Evolutionary conservation across 805 yeast genomes (phyloP).

Genomic region (Ogataea neopini): DNA sequence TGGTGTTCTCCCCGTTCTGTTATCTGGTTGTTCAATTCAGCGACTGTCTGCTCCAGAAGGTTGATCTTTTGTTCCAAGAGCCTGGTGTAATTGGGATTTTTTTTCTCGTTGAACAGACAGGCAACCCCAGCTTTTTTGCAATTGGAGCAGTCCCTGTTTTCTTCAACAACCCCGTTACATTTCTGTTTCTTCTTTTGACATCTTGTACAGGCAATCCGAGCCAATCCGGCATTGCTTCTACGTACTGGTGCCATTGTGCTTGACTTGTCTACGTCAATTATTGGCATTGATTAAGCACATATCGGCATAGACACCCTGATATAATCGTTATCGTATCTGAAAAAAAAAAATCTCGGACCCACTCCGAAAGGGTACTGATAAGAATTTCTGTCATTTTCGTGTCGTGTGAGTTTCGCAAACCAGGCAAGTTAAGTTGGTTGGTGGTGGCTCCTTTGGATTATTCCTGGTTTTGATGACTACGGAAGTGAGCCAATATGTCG

Average conservation of each 20-base stretch:
- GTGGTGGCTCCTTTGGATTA: not conserved
- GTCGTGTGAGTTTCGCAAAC: not conserved
- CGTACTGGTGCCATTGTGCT: not conserved
- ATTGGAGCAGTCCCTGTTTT: conserved; percentile 6
- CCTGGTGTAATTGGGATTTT: conserved; percentile 12
- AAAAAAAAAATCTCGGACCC: not conserved
- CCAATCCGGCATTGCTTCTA: not conserved
- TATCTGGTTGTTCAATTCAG: not conserved
- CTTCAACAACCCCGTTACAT: conserved; percentile 11
- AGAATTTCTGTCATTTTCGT: conserved; percentile 1
- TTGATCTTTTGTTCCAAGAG: conserved; percentile 9
- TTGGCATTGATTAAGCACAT: not conserved
- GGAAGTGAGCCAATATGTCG: no score
- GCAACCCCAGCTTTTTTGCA: conserved; percentile 11
- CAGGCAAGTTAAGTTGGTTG: no score
- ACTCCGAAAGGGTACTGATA: conserved; percentile 3
- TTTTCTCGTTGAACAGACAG: conserved; percentile 10
- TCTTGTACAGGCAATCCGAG: conserved; percentile 13
- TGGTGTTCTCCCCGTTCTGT: not conserved
- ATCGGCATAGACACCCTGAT: not conserved
- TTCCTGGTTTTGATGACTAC: not conserved
- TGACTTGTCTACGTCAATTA: not conserved
- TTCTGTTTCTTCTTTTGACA: conserved; percentile 18
- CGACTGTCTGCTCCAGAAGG: conserved; percentile 6
- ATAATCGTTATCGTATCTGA: not conserved